Base-by-base conservation (phyloP, 2,329 filamentous ascomycete genomes). In the Penicillium sclerotigenum region DNA sequence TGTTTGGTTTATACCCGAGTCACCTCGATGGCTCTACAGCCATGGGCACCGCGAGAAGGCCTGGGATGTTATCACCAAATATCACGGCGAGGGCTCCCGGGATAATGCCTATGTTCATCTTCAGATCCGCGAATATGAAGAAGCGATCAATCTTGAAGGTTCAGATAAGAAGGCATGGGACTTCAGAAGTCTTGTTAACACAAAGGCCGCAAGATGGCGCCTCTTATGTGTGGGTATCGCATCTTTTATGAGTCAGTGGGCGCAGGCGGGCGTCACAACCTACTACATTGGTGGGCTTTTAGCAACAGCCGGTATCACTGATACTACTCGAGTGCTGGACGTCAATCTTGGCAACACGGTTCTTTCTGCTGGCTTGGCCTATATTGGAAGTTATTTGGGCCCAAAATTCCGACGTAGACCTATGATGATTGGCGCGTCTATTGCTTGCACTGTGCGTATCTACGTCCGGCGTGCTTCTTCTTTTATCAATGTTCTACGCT, bases 1-100 rank as follows among this genome's bases (percentile, higher is more conserved):
- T 78, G 62, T 52, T 5, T 52, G 50, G 50, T 78, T 84, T 59
- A 71, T 86, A 1, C 84, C 84, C 0, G 84, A 87, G 63, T 84
- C 81, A 0, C 84, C 84, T 1, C 73, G 84, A 47, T 87, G 83
- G 83, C 75, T 85, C 18, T 82, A 84, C 54, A 79, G 80, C 54
- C 79, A 83, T 53, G 80, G 83, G 56, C 79, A 81, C n/a, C 75
- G 79, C 13, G 82, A 85, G 28, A 77, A 85, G 60, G 83, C 83
- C 2, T 72, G 80, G n/a, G 71, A 76, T 5, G 78, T 81, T 2
- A 77, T 89, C 51, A 77, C 80, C 14, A 81, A 80, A 54, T 83
- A 82, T 63, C 85, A 86, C 47, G 84, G 82, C 2, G 76, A 82
- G 58, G 75, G 75, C 1, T 70, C 71, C 50, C 59, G 52, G 1